Conservation (phyloP, 345 rosid species). For the Eucalyptus sp. region DNA sequence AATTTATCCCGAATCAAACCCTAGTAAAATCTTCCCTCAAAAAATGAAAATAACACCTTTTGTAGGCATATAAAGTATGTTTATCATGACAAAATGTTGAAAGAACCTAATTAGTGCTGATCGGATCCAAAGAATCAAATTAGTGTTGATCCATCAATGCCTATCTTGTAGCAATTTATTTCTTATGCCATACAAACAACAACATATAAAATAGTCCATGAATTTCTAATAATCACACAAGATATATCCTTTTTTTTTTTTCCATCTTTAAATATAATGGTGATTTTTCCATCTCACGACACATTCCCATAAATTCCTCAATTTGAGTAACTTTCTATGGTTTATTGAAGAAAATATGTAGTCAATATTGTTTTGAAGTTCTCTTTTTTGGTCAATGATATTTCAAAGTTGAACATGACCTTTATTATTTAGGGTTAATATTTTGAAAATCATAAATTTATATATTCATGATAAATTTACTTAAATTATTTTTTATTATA, state of each 20-base stretch:
- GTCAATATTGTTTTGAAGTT: neutral
- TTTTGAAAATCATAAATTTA: fast-evolving
- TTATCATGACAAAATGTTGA: neutral
- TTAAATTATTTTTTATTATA: fast-evolving
- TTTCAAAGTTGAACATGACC: neutral
- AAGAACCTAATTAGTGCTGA: neutral
- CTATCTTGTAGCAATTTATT: neutral
- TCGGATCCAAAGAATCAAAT: neutral
- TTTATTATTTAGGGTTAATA: neutral
- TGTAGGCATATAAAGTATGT: neutral
- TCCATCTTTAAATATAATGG: neutral
- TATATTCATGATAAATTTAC: too few species aligned
- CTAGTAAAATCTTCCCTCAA: neutral
- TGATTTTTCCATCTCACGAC: neutral
- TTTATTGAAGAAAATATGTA: neutral
- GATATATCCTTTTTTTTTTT: neutral
- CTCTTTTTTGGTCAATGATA: too few species aligned
- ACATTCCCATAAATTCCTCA: neutral
- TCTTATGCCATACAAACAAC: neutral
- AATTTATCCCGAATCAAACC: fast-evolving
- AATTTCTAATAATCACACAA: neutral
- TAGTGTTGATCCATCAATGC: neutral
- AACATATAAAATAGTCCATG: neutral
- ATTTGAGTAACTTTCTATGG: neutral
- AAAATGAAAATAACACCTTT: neutral